A percentile compares a stretch with the other conserved stretches of the same genome.
Evolutionary conservation across 345 rosid species (phyloP).

Genomic region (Linum tenue): DNA sequence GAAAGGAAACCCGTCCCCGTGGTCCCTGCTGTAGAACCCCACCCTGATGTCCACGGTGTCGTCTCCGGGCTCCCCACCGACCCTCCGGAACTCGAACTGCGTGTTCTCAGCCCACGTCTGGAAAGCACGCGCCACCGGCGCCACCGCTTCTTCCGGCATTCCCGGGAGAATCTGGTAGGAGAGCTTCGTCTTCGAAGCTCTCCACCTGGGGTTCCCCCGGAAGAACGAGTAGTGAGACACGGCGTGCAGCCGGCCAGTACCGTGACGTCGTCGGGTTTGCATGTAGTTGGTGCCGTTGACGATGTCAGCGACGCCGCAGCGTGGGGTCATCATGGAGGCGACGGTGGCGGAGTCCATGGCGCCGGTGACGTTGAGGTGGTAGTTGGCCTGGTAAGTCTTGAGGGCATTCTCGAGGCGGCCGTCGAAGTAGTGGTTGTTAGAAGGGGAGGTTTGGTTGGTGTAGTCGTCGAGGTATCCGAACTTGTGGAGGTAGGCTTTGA

Average conservation of each 20-base stretch:
- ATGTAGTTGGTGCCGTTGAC: slow-evolving; percentile 23
- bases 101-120: slow-evolving; percentile 18
- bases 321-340: slow-evolving; percentile 18
- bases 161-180: slow-evolving; percentile 18
- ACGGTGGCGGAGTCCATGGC: slow-evolving; percentile 20
- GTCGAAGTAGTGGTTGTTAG: slow-evolving; percentile 19
- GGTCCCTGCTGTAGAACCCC: slow-evolving; percentile 13
- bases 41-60: slow-evolving; percentile 20
- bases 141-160: slow-evolving; percentile 1
- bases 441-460: neutral
- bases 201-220: slow-evolving; percentile 19
- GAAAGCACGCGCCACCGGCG: slow-evolving; percentile 17
- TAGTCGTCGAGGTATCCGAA: slow-evolving; percentile 28
- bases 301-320: slow-evolving; percentile 33
- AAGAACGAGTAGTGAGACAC: slow-evolving; percentile 24
- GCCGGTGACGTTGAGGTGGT: slow-evolving; percentile 18
- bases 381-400: slow-evolving; percentile 27
- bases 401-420: slow-evolving; percentile 24
- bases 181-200: slow-evolving; percentile 16
- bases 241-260: slow-evolving; percentile 12
- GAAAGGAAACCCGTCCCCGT: slow-evolving; percentile 15
- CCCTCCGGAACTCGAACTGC: slow-evolving; percentile 16
- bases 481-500: slow-evolving; percentile 22
- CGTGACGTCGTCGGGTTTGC: neutral
- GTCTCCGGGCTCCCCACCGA: neutral